A percentile compares a stretch with the other conserved stretches of the same genome.
These are phyloP conservation scores for Phytophthora idaei DNA, from an alignment of 352 stramenopile species.

Conservation along the genomic window DNA sequence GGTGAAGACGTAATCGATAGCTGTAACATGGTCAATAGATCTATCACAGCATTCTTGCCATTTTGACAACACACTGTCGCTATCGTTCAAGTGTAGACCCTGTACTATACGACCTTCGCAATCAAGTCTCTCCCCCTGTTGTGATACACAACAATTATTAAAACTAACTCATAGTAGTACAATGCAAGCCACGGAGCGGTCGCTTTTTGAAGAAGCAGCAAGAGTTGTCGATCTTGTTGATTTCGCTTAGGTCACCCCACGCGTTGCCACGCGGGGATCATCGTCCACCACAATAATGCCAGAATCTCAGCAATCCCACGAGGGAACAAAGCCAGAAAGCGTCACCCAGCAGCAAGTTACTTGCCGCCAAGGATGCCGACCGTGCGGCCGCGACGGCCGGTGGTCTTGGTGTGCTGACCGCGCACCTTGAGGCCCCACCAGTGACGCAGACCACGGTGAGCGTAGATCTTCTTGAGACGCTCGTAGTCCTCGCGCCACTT, in stretches of 20 bases:
- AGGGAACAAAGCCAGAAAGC: constrained; percentile 43
- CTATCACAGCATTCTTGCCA: constrained; percentile 14
- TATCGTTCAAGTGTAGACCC: no score
- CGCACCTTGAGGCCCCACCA: constrained; percentile 99
- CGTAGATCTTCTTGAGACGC: constrained; percentile 99
- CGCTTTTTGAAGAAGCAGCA: constrained; percentile 41
- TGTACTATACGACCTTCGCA: background rate
- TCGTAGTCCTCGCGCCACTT: constrained; percentile 99
- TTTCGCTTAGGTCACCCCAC: constrained; percentile 37
- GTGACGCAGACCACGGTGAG: constrained; percentile 99
- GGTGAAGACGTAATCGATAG: constrained; percentile 1
- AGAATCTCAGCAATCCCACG: constrained; percentile 66
- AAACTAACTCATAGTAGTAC: background rate
- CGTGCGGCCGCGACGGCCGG: constrained; percentile 92
- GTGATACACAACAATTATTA: constrained; percentile 8
- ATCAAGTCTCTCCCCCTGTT: background rate
- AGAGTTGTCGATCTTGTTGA: constrained; percentile 46
- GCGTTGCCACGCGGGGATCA: constrained; percentile 28
- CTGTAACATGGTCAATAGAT: constrained; percentile 7
- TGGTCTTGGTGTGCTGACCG: constrained; percentile 99
- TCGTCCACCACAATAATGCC: constrained; percentile 58
- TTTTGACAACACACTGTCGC: constrained; percentile 8
- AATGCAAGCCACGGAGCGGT: constrained; percentile 21
- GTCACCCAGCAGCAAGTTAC: constrained; percentile 56
- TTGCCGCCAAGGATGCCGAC: constrained; percentile 87